phyloP scores from a whole-genome alignment of 2,329 filamentous ascomycete genomes.

The Colletotrichum destructivum region DNA sequence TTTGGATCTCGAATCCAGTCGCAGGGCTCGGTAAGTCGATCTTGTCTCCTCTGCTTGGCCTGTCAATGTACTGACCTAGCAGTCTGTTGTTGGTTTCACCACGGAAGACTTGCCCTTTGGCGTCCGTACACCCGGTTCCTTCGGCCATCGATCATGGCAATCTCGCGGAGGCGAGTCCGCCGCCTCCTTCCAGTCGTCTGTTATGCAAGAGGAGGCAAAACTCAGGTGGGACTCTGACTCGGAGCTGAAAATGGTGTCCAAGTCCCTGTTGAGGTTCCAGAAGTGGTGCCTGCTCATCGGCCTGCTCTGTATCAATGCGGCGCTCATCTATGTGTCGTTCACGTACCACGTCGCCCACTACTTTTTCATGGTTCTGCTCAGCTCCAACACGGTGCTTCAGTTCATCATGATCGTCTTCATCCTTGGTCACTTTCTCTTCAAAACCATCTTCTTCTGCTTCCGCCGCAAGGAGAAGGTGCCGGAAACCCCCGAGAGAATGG shows the following conservation, averaged over 20 bases:
- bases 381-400: conserved; percentile 61
- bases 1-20: conserved; percentile 29
- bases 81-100: conserved; percentile 55
- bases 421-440: conserved; percentile 51
- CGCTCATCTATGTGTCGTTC: conserved; percentile 55
- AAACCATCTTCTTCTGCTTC: conserved; percentile 49
- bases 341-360: conserved; percentile 59
- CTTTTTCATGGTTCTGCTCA: conserved; percentile 61
- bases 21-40: conserved; percentile 32
- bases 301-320: conserved; percentile 52
- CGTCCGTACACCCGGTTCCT: conserved; percentile 51
- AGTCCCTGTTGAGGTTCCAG: conserved; percentile 54
- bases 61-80: not conserved
- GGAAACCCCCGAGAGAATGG: conserved; percentile 58
- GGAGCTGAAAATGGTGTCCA: conserved; percentile 57
- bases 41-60: not conserved
- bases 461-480: conserved; percentile 51
- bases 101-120: conserved; percentile 48
- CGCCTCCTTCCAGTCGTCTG: conserved; percentile 54
- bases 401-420: conserved; percentile 59
- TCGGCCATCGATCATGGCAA: conserved; percentile 50
- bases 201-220: conserved; percentile 57
- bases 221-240: conserved; percentile 57
- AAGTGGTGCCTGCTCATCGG: conserved; percentile 58
- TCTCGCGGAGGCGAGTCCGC: conserved; percentile 53